These are phyloP conservation scores for Neurospora sp. DNA, from an alignment of 2,329 filamentous ascomycete genomes.

Conservation along the genomic window DNA sequence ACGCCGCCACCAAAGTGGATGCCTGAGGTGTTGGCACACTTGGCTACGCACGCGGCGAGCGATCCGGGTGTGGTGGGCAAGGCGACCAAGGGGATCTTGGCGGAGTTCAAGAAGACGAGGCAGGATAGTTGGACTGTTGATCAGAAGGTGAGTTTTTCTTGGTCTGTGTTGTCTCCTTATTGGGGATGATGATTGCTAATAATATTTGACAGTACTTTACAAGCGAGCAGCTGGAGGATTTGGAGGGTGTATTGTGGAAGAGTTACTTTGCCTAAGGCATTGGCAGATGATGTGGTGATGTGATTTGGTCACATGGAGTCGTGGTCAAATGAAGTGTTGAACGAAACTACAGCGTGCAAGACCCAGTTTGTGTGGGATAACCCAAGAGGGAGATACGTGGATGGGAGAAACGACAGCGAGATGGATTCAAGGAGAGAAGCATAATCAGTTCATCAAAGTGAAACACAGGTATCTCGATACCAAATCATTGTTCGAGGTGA, in stretches of 20 bases:
- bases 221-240: slow-evolving; percentile 81
- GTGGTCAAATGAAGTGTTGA: background rate
- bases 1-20: slow-evolving; percentile 90
- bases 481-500: background rate
- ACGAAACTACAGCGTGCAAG: background rate
- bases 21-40: slow-evolving; percentile 77
- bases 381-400: background rate
- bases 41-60: slow-evolving; percentile 76
- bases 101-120: slow-evolving; percentile 98
- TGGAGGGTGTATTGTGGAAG: slow-evolving; percentile 98
- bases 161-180: too few relatives aligned
- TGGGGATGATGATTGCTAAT: slow-evolving; percentile 14
- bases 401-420: background rate
- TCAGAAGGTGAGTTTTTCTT: slow-evolving; percentile 64
- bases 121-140: slow-evolving; percentile 98
- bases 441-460: background rate
- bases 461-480: background rate
- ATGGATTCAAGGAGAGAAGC: background rate
- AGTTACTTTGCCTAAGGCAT: slow-evolving; percentile 79
- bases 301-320: background rate
- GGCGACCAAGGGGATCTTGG: slow-evolving; percentile 85
- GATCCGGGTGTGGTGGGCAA: slow-evolving; percentile 91
- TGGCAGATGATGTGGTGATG: background rate
- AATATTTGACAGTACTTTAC: slow-evolving; percentile 59
- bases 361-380: background rate